A percentile compares a stretch with the other conserved stretches of the same genome.
These are phyloP conservation scores for Eremothecium coryli DNA, from an alignment of 1,139 yeast genomes.

Conservation along the genomic window DNA sequence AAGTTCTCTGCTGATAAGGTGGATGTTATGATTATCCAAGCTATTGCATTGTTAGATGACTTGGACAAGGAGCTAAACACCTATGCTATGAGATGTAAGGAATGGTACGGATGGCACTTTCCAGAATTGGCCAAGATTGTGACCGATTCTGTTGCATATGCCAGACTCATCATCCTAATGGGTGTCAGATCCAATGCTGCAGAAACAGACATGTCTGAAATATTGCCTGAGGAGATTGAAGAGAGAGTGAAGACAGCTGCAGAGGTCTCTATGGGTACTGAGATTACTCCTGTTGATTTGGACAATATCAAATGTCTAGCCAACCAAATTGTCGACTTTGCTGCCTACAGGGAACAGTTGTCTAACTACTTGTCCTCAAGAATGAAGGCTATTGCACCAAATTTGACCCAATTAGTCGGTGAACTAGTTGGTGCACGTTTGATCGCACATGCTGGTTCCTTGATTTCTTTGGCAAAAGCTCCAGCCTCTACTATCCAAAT, in stretches of 20 bases:
- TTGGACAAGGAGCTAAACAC: constrained; percentile 96
- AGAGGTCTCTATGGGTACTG: constrained; percentile 98
- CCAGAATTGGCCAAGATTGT: constrained; percentile 98
- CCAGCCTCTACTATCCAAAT: constrained; percentile 99
- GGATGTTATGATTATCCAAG: constrained; percentile 97
- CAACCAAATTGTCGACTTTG: constrained; percentile 86
- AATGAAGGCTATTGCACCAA: constrained; percentile 98
- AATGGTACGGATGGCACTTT: constrained; percentile 99
- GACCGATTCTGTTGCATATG: constrained; percentile 89
- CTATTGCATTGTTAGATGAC: constrained; percentile 92
- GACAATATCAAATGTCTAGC: constrained; percentile 83
- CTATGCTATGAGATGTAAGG: constrained; percentile 95
- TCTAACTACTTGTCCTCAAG: constrained; percentile 82
- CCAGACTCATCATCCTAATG: constrained; percentile 86
- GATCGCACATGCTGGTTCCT: constrained; percentile 94
- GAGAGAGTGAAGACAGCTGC: constrained; percentile 85
- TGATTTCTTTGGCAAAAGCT: constrained; percentile 89
- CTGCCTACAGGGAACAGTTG: constrained; percentile 89
- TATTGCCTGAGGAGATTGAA: constrained; percentile 87
- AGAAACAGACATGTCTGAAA: constrained; percentile 81
- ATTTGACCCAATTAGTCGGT: constrained; percentile 89
- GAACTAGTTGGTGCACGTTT: constrained; percentile 97
- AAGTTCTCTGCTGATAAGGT: constrained; percentile 97
- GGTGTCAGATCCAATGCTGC: constrained; percentile 89
- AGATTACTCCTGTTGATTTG: constrained; percentile 81